These are phyloP conservation scores for Sequoia sempervirens DNA, from an alignment of 75 land plant genomes.

Conservation along the genomic window DNA sequence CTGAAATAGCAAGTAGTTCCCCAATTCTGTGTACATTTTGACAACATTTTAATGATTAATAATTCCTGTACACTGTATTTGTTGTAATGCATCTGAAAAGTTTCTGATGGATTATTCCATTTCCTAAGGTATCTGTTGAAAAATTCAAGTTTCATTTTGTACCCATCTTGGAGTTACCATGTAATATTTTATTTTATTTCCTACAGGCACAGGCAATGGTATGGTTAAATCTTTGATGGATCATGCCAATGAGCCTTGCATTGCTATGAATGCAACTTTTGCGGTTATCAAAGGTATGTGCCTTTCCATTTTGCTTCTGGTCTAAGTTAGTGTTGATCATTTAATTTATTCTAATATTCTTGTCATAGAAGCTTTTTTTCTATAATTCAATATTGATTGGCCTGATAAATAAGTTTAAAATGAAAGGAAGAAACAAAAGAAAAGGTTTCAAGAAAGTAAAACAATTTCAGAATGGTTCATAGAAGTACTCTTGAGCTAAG, in stretches of 20 bases:
- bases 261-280: conserved; percentile 62
- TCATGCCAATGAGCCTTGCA: conserved; percentile 60
- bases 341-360: background rate
- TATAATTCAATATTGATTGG: background rate
- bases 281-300: conserved; percentile 73
- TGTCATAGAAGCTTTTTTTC: background rate
- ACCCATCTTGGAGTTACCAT: background rate
- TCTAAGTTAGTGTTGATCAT: background rate
- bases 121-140: background rate
- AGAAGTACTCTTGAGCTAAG: background rate
- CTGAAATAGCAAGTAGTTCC: background rate
- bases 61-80: background rate
- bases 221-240: conserved; percentile 89
- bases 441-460: background rate
- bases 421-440: background rate
- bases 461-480: background rate
- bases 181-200: background rate
- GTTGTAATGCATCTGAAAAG: background rate
- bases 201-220: conserved; percentile 90
- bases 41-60: background rate
- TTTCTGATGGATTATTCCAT: conserved; percentile 1
- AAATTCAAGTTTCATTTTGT: background rate
- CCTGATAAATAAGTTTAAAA: background rate
- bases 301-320: background rate
- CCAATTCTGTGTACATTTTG: background rate